Evolutionary conservation across 208 protist species (phyloP).

Genomic region (Trypanosoma scelopori): DNA sequence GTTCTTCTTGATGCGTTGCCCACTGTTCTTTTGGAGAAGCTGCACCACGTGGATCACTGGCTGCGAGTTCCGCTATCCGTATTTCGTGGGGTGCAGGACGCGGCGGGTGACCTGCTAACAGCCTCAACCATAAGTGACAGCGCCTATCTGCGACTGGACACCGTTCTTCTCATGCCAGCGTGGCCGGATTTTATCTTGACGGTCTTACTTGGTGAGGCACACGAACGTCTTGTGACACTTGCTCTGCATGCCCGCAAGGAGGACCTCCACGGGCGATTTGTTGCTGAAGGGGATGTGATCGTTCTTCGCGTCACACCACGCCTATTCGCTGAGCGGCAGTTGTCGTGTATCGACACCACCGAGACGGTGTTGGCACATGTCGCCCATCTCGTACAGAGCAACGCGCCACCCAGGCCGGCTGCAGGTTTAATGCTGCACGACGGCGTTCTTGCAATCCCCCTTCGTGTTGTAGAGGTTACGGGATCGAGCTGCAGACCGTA

Average conservation of each 20-base stretch:
- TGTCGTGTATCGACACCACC: constrained; percentile 3
- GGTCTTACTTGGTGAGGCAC: constrained; percentile 53
- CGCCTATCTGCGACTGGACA: constrained; percentile 21
- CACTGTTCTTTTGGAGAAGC: background rate
- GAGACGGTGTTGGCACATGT: constrained; percentile 26
- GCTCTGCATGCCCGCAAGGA: constrained; percentile 32
- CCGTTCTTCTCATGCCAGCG: constrained; percentile 34
- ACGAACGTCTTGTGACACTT: constrained; percentile 43
- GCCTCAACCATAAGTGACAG: constrained; percentile 2
- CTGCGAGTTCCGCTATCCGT: constrained; percentile 12
- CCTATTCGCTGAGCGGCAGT: constrained; percentile 19
- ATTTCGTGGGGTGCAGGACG: constrained; percentile 16
- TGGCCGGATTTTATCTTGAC: constrained; percentile 47
- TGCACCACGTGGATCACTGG: background rate
- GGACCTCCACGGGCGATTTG: constrained; percentile 46
- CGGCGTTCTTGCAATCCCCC: constrained; percentile 29
- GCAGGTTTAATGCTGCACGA: constrained; percentile 1
- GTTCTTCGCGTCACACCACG: constrained; percentile 31
- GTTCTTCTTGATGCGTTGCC: constrained; percentile 22
- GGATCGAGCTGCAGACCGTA: constrained; percentile 11
- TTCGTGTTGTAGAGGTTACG: constrained; percentile 45
- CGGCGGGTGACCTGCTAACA: background rate
- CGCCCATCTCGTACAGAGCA: constrained; percentile 19
- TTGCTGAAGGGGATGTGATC: constrained; percentile 67
- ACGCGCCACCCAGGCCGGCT: background rate